Evolutionary conservation across 2,329 filamentous ascomycete genomes (phyloP).

Genomic region (Mycosphaerelloides madeirae): DNA sequence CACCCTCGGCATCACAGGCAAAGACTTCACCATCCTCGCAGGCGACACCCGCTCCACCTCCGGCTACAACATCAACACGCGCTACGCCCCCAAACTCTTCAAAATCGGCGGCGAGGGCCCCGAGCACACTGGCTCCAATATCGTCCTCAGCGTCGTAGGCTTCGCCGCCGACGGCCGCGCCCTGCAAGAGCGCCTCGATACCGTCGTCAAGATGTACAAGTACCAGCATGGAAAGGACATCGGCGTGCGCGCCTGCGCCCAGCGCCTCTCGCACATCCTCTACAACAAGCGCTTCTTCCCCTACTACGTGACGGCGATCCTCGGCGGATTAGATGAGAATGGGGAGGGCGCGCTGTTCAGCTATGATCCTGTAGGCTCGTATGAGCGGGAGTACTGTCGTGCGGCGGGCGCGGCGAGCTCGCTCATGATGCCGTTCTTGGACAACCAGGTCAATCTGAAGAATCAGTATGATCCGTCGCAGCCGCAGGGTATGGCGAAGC

Average conservation of each 20-base stretch:
- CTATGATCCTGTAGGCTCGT: conserved; percentile 96
- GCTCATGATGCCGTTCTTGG: conserved; percentile 97
- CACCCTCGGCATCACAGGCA: conserved; percentile 88
- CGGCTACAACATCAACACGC: conserved; percentile 98
- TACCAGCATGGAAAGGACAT: conserved; percentile 98
- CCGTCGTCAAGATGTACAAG: conserved; percentile 97
- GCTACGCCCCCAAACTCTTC: conserved; percentile 93
- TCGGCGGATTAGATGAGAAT: conserved; percentile 90
- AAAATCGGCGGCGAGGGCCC: conserved; percentile 89
- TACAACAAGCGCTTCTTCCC: conserved; percentile 99
- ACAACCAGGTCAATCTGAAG: conserved; percentile 99
- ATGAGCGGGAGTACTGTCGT: conserved; percentile 93
- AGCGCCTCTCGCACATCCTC: conserved; percentile 89
- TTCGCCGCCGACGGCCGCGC: conserved; percentile 94
- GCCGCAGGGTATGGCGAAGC: conserved; percentile 73
- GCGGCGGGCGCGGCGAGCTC: conserved; percentile 80
- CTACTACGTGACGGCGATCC: conserved; percentile 93
- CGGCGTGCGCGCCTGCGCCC: conserved; percentile 88
- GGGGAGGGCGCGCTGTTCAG: conserved; percentile 92
- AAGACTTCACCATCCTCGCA: conserved; percentile 92
- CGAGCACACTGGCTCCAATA: conserved; percentile 75
- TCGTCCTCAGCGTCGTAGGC: conserved; percentile 89
- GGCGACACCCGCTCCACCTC: conserved; percentile 94
- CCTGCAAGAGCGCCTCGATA: conserved; percentile 87
- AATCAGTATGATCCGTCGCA: conserved; percentile 92